phyloP scores from a whole-genome alignment of 768 basidiomycete genomes.

The Agrocybe praecox region DNA sequence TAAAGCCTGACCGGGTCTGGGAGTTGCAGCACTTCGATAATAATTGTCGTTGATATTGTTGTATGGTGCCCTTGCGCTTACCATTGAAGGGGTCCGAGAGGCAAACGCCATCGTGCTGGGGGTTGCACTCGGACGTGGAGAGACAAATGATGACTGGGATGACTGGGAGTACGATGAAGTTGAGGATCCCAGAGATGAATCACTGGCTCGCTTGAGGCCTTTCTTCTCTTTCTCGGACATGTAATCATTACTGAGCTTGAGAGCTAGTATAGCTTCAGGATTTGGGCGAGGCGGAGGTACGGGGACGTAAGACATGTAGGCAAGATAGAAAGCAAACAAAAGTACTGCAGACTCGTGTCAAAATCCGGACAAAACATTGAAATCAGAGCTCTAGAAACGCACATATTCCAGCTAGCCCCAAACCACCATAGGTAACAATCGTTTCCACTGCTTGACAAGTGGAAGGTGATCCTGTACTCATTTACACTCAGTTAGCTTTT shows the following conservation, averaged over 20 bases:
- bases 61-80: not conserved
- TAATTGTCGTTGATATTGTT: not conserved
- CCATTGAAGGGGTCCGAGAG: not conserved
- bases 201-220: constrained; percentile 17
- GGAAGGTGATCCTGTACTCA: constrained; percentile 23
- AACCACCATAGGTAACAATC: constrained; percentile 30
- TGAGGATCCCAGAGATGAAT: constrained; percentile 14
- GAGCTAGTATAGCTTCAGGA: constrained; percentile 23
- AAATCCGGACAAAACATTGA: no score
- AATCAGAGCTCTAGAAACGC: no score
- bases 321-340: constrained; percentile 30
- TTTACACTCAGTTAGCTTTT: not conserved
- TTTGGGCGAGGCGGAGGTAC: constrained; percentile 22
- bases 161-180: constrained; percentile 23
- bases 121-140: not conserved
- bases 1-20: not conserved
- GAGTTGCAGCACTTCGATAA: not conserved
- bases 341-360: constrained; percentile 22
- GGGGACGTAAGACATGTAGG: constrained; percentile 30
- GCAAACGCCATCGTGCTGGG: not conserved
- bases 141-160: constrained; percentile 20
- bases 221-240: constrained; percentile 10
- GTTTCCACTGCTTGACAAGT: constrained; percentile 32
- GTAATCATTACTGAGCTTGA: constrained; percentile 11
- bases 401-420: constrained; percentile 36